Evolutionary conservation across 768 basidiomycete genomes (phyloP).

Genomic region (Gautieria morchelliformis): DNA sequence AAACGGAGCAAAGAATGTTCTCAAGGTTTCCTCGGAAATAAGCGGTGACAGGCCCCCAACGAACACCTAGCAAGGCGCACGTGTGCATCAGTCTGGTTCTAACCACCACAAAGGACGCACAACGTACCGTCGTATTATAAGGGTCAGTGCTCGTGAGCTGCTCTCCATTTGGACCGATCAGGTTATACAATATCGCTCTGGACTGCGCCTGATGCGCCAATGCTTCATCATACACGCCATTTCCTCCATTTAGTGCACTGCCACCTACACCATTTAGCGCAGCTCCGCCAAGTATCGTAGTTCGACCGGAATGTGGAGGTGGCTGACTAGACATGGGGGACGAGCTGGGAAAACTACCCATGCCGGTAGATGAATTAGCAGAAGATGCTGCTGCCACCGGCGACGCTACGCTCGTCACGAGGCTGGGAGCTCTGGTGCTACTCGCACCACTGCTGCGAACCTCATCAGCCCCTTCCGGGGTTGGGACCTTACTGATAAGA

Average conservation of each 20-base stretch:
- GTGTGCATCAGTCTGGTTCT: background rate
- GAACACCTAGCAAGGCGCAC: conserved; percentile 32
- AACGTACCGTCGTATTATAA: conserved; percentile 80
- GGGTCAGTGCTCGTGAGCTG: conserved; percentile 84
- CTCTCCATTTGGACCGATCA: conserved; percentile 82
- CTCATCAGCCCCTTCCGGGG: background rate
- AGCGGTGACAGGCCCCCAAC: conserved; percentile 84
- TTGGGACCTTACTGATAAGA: background rate
- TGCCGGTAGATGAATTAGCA: background rate
- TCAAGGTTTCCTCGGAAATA: conserved; percentile 84
- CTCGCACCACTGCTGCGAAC: background rate
- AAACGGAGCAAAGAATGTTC: conserved; percentile 88
- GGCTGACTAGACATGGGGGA: background rate
- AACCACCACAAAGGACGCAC: background rate
- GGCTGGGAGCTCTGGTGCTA: background rate
- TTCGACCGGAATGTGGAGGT: background rate
- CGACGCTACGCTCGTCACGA: conserved; percentile 1
- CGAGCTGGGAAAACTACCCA: background rate
- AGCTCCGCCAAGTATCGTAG: background rate
- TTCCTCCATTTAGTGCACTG: too few relatives aligned
- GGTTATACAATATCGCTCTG: conserved; percentile 69
- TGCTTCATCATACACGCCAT: conserved; percentile 49
- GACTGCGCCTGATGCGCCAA: conserved; percentile 83
- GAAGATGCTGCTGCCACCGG: background rate
- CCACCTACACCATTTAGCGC: background rate